A percentile compares a stretch with the other conserved stretches of the same genome.
Evolutionary conservation across 148 eudicot species (phyloP).

Genomic region (Limonium bicolor): DNA sequence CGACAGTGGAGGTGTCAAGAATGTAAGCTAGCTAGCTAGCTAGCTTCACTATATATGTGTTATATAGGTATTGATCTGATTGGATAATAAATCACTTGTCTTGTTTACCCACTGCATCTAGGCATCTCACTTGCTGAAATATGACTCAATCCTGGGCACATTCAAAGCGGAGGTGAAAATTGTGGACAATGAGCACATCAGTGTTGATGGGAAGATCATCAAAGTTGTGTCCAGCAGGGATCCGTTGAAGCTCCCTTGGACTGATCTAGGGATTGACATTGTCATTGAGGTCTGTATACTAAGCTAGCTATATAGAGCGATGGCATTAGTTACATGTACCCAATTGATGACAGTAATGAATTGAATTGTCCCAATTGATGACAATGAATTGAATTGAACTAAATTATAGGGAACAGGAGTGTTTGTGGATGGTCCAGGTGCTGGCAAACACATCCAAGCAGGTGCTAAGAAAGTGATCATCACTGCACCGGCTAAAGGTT

Average conservation of each 20-base stretch:
- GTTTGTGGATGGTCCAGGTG: slow-evolving; percentile 97
- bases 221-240: slow-evolving; percentile 94
- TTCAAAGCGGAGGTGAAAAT: slow-evolving; percentile 95
- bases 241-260: slow-evolving; percentile 97
- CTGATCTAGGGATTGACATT: slow-evolving; percentile 93
- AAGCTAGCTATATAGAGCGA: too few species aligned
- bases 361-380: too few species aligned
- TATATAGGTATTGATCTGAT: not conserved
- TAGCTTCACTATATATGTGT: not conserved
- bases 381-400: not conserved
- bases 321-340: too few species aligned
- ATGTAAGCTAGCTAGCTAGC: slow-evolving; percentile 49
- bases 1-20: slow-evolving; percentile 98
- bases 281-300: slow-evolving; percentile 99
- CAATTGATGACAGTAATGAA: too few species aligned
- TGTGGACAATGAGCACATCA: slow-evolving; percentile 72
- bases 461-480: slow-evolving; percentile 98
- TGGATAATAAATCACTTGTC: not conserved
- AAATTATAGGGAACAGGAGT: slow-evolving; percentile 97
- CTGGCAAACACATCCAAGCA: slow-evolving; percentile 99
- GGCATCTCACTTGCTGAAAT: slow-evolving; percentile 98
- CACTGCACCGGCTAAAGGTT: slow-evolving; percentile 99
- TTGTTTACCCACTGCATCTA: slow-evolving; percentile 7
- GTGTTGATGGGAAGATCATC: slow-evolving; percentile 83
- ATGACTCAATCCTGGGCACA: slow-evolving; percentile 87